A percentile compares a stretch with the other conserved stretches of the same genome.
These are phyloP conservation scores for Mycogone perniciosa DNA, from an alignment of 2,329 filamentous ascomycete species.

Conservation along the genomic window DNA sequence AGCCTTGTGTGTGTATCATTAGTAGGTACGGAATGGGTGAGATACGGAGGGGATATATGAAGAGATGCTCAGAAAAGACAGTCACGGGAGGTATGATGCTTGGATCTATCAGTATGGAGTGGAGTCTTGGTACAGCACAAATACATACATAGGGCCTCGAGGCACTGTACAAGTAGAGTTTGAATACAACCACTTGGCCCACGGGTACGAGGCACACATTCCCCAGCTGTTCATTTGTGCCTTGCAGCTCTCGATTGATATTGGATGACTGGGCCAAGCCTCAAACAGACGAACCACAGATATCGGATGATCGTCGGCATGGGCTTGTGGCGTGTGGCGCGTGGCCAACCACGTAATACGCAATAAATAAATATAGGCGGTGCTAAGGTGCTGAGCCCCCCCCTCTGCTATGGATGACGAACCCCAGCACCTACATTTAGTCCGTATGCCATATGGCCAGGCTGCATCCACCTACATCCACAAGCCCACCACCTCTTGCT, in stretches of 20 bases:
- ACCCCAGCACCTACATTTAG: not conserved
- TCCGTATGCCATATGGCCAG: too few relatives aligned
- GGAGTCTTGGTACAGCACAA: not conserved
- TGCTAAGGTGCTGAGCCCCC: constrained; percentile 4
- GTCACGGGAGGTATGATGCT: not conserved
- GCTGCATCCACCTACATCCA: too few relatives aligned
- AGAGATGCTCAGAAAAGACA: not conserved
- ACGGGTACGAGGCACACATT: too few relatives aligned
- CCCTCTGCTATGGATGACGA: not conserved
- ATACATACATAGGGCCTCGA: constrained; percentile 5
- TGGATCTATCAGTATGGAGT: constrained; percentile 4
- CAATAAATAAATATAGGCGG: not conserved
- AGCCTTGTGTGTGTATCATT: constrained; percentile 5
- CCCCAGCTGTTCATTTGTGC: too few relatives aligned
- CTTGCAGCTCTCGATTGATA: too few relatives aligned
- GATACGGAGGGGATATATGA: constrained; percentile 1
- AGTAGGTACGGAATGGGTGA: not conserved
- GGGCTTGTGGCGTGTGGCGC: constrained; percentile 12
- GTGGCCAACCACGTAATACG: constrained; percentile 15
- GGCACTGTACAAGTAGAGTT: constrained; percentile 1
- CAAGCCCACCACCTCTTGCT: too few relatives aligned
- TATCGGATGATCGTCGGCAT: not conserved
- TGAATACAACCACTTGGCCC: too few relatives aligned
- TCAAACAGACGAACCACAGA: not conserved
- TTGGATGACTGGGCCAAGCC: too few relatives aligned